Evolutionary conservation across 768 basidiomycete species (phyloP), one percentile per base, ranked within the genome.

Genomic region (Serpula lacrymans): DNA sequence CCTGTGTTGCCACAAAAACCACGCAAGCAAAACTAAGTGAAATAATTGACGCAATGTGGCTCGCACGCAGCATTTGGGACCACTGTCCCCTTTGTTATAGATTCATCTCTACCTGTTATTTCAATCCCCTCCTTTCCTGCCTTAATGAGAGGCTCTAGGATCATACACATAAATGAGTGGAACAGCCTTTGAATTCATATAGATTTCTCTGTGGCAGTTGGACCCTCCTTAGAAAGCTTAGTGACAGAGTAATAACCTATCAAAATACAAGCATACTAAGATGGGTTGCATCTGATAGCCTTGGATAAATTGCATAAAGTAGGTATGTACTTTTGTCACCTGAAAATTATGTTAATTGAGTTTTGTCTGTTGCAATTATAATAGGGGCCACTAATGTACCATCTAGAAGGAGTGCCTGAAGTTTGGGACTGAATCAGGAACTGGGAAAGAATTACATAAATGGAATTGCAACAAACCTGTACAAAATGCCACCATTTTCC

Each of bases 311-410:
- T 71, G 0, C 68, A 70, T 22, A 72, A 53, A 2, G 69, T 66
- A 0, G 73, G 45, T 64, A 74, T 13, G 70, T 65, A 16, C 47
- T 41, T 43, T 73, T 71, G 41, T 69, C 63, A 5, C 62, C 46
- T 12, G 56, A 50, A 40, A 73, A 69, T 2, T 50, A 39, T 0
- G 68, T 68, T 0, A 74, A 50, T 39, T 65, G 59, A 0, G 71
- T 74, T 38, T 73, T 74, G 51, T 77, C 70, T 0, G 70, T 59
- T 0, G 71, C 63, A 2, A 77, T 49, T n/a, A 76, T 71, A 9
- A 77, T 31, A 0, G 72, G n/a, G 72, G 67, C 48, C 6, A 71
- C 55, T 4, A 68, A 65, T 1, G 60, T 63, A 6, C 45, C 50
- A 11, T 16, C 28, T 6, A 31, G 36, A 7, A 39, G 37, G 12